Evolutionary conservation across 1,284 basidiomycete species (phyloP).

Genomic region (Phellopilus nigrolimitatus): DNA sequence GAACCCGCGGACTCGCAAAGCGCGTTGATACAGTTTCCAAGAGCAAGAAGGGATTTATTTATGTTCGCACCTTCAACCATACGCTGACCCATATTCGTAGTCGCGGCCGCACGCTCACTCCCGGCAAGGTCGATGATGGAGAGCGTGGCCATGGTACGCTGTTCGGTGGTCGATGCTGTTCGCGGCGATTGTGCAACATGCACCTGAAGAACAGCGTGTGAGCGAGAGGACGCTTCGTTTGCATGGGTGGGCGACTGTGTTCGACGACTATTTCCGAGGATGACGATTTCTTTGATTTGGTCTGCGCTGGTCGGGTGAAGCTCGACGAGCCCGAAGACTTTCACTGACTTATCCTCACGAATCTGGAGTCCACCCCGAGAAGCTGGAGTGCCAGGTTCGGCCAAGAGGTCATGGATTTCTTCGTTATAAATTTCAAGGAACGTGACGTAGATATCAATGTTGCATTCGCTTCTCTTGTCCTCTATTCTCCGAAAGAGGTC

Average conservation of each 20-base stretch:
- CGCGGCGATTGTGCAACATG: conserved; percentile 85
- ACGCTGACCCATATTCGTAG: conserved; percentile 93
- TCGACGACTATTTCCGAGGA: conserved; percentile 80
- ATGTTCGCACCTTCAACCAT: conserved; percentile 98
- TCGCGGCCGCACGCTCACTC: conserved; percentile 91
- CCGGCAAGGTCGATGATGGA: conserved; percentile 97
- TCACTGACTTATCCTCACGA: conserved; percentile 89
- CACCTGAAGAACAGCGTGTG: conserved; percentile 93
- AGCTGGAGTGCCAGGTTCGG: conserved; percentile 59
- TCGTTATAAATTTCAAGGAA: conserved; percentile 99
- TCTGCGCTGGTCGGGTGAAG: conserved; percentile 76
- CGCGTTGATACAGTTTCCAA: conserved; percentile 96
- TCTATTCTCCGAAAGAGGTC: conserved; percentile 90
- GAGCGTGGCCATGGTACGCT: conserved; percentile 80
- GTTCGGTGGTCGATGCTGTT: conserved; percentile 74
- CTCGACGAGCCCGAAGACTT: conserved; percentile 81
- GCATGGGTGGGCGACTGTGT: conserved; percentile 92
- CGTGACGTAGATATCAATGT: conserved; percentile 82
- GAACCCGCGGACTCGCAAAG: conserved; percentile 87
- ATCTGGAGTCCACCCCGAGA: conserved; percentile 85
- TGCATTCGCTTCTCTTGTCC: conserved; percentile 76
- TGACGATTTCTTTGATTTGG: conserved; percentile 89
- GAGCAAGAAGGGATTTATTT: conserved; percentile 92
- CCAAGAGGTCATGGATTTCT: conserved; percentile 91
- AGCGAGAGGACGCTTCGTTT: conserved; percentile 92